These are phyloP conservation scores for Leucosporidium creatinivorum DNA, from an alignment of 768 basidiomycete species.

Conservation along the genomic window DNA sequence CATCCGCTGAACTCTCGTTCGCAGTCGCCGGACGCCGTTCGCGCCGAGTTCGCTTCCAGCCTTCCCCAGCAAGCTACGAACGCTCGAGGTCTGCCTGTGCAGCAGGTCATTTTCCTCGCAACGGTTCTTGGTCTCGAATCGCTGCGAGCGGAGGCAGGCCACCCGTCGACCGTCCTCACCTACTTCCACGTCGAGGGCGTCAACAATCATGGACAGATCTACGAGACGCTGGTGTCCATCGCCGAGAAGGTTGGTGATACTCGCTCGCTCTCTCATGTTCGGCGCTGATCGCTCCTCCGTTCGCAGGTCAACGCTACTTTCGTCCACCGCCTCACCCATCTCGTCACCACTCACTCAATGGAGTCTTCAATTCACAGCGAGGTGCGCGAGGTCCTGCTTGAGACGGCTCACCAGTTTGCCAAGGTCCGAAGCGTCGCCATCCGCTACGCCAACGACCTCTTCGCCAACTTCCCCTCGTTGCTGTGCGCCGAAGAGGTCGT, in stretches of 20 bases:
- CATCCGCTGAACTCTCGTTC: slow-evolving; percentile 36
- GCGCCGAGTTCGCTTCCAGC: slow-evolving; percentile 56
- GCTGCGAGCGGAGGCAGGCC: slow-evolving; percentile 70
- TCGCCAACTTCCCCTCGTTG: slow-evolving; percentile 85
- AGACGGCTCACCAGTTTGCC: slow-evolving; percentile 71
- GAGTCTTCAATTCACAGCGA: slow-evolving; percentile 63
- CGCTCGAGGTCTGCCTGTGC: slow-evolving; percentile 64
- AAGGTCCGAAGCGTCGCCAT: slow-evolving; percentile 75
- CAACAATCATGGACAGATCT: slow-evolving; percentile 47
- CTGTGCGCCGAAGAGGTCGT: slow-evolving; percentile 86
- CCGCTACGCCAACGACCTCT: slow-evolving; percentile 72
- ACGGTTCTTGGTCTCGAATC: slow-evolving; percentile 81
- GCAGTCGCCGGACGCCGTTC: slow-evolving; percentile 50
- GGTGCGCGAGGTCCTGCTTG: slow-evolving; percentile 64
- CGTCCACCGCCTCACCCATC: slow-evolving; percentile 60
- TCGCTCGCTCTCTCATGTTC: background rate
- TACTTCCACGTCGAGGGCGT: slow-evolving; percentile 84
- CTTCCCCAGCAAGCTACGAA: slow-evolving; percentile 62
- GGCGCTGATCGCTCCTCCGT: background rate
- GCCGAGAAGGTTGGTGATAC: slow-evolving; percentile 62
- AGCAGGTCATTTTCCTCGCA: slow-evolving; percentile 76
- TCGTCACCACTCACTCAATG: slow-evolving; percentile 71
- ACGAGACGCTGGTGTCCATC: slow-evolving; percentile 46
- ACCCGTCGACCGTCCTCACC: slow-evolving; percentile 70
- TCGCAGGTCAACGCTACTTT: slow-evolving; percentile 69